phyloP scores from a whole-genome alignment of 208 protist genomes.

The Angomonas deanei region DNA sequence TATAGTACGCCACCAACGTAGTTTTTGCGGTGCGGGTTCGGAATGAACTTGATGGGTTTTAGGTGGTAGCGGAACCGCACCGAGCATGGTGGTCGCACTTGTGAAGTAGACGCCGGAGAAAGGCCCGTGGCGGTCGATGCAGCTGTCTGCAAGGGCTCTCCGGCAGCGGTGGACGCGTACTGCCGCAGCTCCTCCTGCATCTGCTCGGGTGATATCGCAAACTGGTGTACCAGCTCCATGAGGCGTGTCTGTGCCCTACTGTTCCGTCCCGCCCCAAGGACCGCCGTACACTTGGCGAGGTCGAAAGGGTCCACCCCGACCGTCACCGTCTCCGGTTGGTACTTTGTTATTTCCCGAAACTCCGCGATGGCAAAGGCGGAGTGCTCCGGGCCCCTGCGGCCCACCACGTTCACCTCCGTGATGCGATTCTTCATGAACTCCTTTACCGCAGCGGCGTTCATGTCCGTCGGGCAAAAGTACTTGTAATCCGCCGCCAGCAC shows the following conservation, averaged over 20 bases:
- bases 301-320: slow-evolving; percentile 68
- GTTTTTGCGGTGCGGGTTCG: slow-evolving; percentile 27
- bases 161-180: slow-evolving; percentile 18
- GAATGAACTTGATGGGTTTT: slow-evolving; percentile 60
- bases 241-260: slow-evolving; percentile 69
- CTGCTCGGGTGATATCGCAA: slow-evolving; percentile 7
- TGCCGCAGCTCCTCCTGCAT: slow-evolving; percentile 11
- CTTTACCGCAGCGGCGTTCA: slow-evolving; percentile 75
- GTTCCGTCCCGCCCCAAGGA: slow-evolving; percentile 21
- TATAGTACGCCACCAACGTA: slow-evolving; percentile 75
- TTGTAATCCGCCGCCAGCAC: slow-evolving; percentile 74
- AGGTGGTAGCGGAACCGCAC: slow-evolving; percentile 71
- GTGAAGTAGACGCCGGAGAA: neutral
- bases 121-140: neutral
- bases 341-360: slow-evolving; percentile 92
- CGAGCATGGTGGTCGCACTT: slow-evolving; percentile 39
- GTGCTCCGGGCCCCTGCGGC: slow-evolving; percentile 83
- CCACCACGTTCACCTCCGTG: slow-evolving; percentile 72
- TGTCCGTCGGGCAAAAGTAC: slow-evolving; percentile 88
- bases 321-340: slow-evolving; percentile 51
- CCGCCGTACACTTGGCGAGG: slow-evolving; percentile 27
- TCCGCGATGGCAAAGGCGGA: slow-evolving; percentile 94
- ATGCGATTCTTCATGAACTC: slow-evolving; percentile 78
- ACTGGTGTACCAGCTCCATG: slow-evolving; percentile 73
- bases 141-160: slow-evolving; percentile 15